Evolutionary conservation across 2,329 filamentous ascomycete species (phyloP), one percentile per base, ranked within the genome.

Genomic region (Apiospora rasikravindrae): DNA sequence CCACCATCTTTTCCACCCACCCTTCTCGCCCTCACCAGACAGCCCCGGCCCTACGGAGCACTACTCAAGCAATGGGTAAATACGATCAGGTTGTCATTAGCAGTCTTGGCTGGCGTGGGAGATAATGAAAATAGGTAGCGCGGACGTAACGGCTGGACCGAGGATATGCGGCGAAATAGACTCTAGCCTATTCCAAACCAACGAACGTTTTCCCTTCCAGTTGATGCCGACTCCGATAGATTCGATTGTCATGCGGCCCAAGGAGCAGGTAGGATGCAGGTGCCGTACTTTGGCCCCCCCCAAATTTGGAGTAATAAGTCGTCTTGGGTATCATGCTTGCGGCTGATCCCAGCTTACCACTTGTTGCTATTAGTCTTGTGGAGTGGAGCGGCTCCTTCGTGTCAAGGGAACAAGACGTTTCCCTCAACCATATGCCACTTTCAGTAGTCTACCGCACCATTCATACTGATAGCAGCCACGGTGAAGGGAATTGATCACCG

Each of bases 151-250:
- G 57, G 37, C 57, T 64, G 29, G 33, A 40, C 22, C 29, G 57
- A 64, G 57, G 57, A 19, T 13, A 64, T 64, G 57, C 57, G 33
- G 57, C 57, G 57, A 64, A 64, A 64, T 64, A 64, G 57, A 64
- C 57, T 64, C 57, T 64, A 64, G 57, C 57, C 57, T 64, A 64
- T 64, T 64, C 11, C 57, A 64, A 64, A 40, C 57, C 57, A 64
- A 64, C 33, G 10, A 64, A 64, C 33, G 57, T 64, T 64, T 64
- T 40, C 29, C 57, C 57, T 37, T 64, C 29, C 57, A 40, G 10
- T 64, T 64, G 57, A 40, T 40, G 33, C 57, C 57, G 29, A 64
- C 29, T 40, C 57, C 19, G 57, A 40, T 64, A 64, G 57, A 64
- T 64, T 64, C 29, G 57, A 40, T 64, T 64, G 33, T 64, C 57